Base-by-base conservation (phyloP, 106 monocot species). In the Acorus gramineus region DNA sequence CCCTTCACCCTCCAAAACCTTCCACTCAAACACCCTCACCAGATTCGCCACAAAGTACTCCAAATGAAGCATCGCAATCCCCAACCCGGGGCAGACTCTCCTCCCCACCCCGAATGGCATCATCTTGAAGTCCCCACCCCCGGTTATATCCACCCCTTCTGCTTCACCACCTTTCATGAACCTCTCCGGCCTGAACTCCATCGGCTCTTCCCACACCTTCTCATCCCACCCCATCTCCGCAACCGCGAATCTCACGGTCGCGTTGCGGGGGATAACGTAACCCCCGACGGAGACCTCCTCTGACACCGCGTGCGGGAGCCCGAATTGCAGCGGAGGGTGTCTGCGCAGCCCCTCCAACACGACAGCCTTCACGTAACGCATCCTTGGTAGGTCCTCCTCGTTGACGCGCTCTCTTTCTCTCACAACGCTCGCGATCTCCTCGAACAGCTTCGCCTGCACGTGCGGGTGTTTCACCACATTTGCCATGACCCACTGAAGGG, bases 21-120 rank as follows among this genome's bases (percentile, higher is more conserved):
- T 53, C 73, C 73, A 73, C 49, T 66, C 58, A 46, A 73, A 73
- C 56, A 42, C 57, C 46, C 58, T 11, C 43, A 73, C 59, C 48
- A 73, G 50, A 14, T 73, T 65, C 42, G 65, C 73, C 3, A 65
- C 12, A 52, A 65, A 73, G 59, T 58, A 65, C 49, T 59, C 65
- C 5, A 73, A 51, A 42, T 73, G 64, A 7, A 73, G 73, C 65
- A 66, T n/a, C 42, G 65, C 73, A 5, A 73, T 57, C n/a, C 50
- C 64, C 8, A 73, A 42, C 49, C 65, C 73, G 2, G 65, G 73
- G 65, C 73, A 73, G 9, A 64, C 49, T 51, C 73, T 65, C 50
- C 73, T 65, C 57, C 73, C 73, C 9, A 65, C 73, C 6, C 73
- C 73, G 50, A 73, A 73, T 0, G 73, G 64, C 58, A 73, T 52